Percentiles rank a stretch among this genome's conserved stretches.
Evolutionary conservation across 805 yeast genomes (phyloP).

Genomic region (Tetrapisispora fleetii): DNA sequence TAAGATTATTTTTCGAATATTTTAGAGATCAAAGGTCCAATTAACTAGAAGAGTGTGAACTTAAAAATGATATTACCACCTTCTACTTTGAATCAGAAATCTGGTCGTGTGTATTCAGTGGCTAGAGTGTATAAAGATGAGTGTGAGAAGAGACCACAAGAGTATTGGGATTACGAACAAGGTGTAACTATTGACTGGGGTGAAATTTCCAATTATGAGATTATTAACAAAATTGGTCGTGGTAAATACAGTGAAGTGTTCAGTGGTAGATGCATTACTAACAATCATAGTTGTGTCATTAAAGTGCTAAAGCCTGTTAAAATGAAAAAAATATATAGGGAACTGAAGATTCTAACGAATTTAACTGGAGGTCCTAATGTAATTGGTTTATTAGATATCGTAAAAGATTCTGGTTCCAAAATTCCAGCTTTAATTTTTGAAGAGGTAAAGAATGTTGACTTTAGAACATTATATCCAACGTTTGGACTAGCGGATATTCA

Average conservation of each 20-base stretch:
- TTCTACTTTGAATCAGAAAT: conserved; percentile 26
- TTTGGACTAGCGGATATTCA: conserved; percentile 67
- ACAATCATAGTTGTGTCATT: conserved; percentile 63
- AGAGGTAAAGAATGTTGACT: conserved; percentile 74
- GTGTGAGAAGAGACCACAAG: conserved; percentile 61
- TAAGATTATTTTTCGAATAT: not conserved
- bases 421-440: conserved; percentile 88
- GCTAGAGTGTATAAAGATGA: conserved; percentile 79
- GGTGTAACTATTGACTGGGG: conserved; percentile 71
- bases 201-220: conserved; percentile 74
- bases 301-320: conserved; percentile 91
- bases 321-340: conserved; percentile 85
- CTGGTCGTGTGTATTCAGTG: conserved; percentile 38
- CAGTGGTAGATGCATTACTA: conserved; percentile 60
- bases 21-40: not conserved
- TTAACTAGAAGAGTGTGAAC: no score
- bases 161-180: conserved; percentile 79
- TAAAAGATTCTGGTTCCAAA: conserved; percentile 73
- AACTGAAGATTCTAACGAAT: conserved; percentile 78
- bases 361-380: conserved; percentile 77
- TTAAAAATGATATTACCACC: conserved; percentile 26
- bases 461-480: conserved; percentile 75
- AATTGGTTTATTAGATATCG: conserved; percentile 68
- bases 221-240: conserved; percentile 74
- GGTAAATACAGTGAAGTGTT: conserved; percentile 94